Conservation (phyloP, 2,329 filamentous ascomycete species). For the Epichloe aotearoae region DNA sequence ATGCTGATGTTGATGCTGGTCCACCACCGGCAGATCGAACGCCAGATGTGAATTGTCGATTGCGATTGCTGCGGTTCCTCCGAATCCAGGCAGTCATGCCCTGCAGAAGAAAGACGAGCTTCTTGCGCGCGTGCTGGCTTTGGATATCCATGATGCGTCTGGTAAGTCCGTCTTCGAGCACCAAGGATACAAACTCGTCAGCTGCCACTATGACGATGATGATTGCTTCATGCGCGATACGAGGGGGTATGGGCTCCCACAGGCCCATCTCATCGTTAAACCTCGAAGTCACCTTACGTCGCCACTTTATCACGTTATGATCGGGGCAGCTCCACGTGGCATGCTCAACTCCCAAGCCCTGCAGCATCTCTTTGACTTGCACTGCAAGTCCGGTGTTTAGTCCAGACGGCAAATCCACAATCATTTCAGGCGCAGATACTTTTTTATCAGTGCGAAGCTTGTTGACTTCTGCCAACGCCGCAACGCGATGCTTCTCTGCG, state of each 20-base stretch:
- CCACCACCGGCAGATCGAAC: constrained; percentile 35
- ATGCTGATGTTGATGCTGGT: constrained; percentile 13
- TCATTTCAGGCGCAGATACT: constrained; percentile 61
- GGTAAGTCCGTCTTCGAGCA: constrained; percentile 39
- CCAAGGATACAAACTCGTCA: constrained; percentile 51
- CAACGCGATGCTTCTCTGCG: constrained; percentile 48
- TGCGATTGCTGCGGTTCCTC: constrained; percentile 54
- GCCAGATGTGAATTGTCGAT: constrained; percentile 52
- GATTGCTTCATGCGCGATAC: constrained; percentile 43
- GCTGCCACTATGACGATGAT: constrained; percentile 49
- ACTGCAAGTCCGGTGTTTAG: constrained; percentile 34
- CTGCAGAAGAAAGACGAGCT: constrained; percentile 59
- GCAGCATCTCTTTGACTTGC: constrained; percentile 37
- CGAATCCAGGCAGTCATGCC: constrained; percentile 52
- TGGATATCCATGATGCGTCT: constrained; percentile 44
- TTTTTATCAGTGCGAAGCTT: constrained; percentile 60
- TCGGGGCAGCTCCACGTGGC: constrained; percentile 31
- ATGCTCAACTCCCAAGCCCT: constrained; percentile 34
- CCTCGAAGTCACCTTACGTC: constrained; percentile 48
- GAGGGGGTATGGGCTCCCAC: constrained; percentile 49
- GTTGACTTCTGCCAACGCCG: constrained; percentile 60
- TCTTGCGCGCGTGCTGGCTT: constrained; percentile 35
- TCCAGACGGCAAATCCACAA: constrained; percentile 51
- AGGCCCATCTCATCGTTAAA: constrained; percentile 48
- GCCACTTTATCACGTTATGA: constrained; percentile 50